phyloP scores from a whole-genome alignment of 768 basidiomycete species.

The Boletus sp. region DNA sequence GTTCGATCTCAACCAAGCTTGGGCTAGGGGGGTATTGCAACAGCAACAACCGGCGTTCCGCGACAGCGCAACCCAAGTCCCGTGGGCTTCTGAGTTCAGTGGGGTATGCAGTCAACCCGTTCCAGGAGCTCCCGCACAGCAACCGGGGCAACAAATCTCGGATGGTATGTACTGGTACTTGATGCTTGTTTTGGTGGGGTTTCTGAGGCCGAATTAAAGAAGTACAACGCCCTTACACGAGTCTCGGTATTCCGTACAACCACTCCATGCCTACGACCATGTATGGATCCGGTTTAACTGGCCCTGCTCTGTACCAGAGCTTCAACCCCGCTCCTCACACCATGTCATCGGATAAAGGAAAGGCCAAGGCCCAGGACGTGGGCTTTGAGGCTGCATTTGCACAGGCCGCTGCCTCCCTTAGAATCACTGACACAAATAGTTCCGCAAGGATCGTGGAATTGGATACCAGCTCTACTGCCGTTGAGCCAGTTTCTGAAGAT shows the following conservation, averaged over 20 bases:
- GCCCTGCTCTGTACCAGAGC: slow-evolving; percentile 33
- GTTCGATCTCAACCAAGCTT: slow-evolving; percentile 47
- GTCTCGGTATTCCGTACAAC: slow-evolving; percentile 35
- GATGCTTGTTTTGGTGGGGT: background rate
- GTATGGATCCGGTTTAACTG: slow-evolving; percentile 34
- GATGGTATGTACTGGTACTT: slow-evolving; percentile 15
- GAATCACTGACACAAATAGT: slow-evolving; percentile 37
- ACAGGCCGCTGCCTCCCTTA: slow-evolving; percentile 55
- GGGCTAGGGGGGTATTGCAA: slow-evolving; percentile 50
- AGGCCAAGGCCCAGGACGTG: slow-evolving; percentile 73
- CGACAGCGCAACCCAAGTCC: slow-evolving; percentile 30
- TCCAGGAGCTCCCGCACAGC: slow-evolving; percentile 32
- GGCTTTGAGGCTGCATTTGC: slow-evolving; percentile 88
- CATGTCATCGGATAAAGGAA: slow-evolving; percentile 49
- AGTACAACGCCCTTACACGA: slow-evolving; percentile 40
- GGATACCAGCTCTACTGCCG: slow-evolving; percentile 37
- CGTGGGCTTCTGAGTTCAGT: slow-evolving; percentile 61
- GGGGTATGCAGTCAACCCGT: slow-evolving; percentile 22
- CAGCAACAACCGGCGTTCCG: slow-evolving; percentile 39
- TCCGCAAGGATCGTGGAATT: slow-evolving; percentile 54
- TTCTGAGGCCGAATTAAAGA: slow-evolving; percentile 9
- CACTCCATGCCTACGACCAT: slow-evolving; percentile 31
- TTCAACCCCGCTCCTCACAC: slow-evolving; percentile 23
- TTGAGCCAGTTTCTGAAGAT: slow-evolving; percentile 40
- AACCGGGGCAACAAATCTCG: slow-evolving; percentile 24